Base-by-base conservation (phyloP, 768 basidiomycete genomes). In the Scleroderma citrinum region DNA sequence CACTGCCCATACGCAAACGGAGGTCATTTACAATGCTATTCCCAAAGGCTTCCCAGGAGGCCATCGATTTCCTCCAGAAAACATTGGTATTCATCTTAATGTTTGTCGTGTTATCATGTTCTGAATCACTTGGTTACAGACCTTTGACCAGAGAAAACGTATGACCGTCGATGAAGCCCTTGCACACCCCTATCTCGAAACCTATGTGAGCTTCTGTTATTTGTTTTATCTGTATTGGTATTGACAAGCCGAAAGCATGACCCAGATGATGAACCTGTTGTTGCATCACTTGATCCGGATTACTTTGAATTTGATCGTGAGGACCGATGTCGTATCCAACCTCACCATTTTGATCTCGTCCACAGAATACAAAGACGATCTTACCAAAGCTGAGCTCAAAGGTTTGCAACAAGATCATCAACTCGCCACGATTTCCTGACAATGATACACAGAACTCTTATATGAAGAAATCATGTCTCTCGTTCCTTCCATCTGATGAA, bases 251-350 rank as follows among this genome's bases (percentile, higher is more conserved):
- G 23, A 17, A 30, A 86, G 82, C 88, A 92, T 57, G 91, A 92
- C 62, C 83, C 92, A 2, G 85, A 89, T 47, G 93, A 96, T 61
- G 93, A 96, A 61, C 93, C 94, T 2, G 72, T 72, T 24, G 84
- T 86, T n/a, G 74, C 80, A 36, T 83, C 88, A 10, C 77, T 96
- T 39, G 84, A 83, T 60, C 81, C 90, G 0, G 77, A 80, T 39
- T 96, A 93, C 69, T 96, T 96, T 66, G 86, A 92, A 57, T 95
- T 94, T 60, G 92, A 96, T 65, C 72, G 82, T 86, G 61, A 66
- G 83, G 67, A 19, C 8, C 36, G 34, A 35, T 30, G 42, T 41
- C 37, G 32, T 23, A 32, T 13, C 13, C 21, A 12, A 12, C 10
- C 23, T 37, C 26, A 14, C 23, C 50, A 35, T 57, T 50, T 29